phyloP scores from a whole-genome alignment of 352 stramenopile species.

The Globisporangium radiosum region DNA sequence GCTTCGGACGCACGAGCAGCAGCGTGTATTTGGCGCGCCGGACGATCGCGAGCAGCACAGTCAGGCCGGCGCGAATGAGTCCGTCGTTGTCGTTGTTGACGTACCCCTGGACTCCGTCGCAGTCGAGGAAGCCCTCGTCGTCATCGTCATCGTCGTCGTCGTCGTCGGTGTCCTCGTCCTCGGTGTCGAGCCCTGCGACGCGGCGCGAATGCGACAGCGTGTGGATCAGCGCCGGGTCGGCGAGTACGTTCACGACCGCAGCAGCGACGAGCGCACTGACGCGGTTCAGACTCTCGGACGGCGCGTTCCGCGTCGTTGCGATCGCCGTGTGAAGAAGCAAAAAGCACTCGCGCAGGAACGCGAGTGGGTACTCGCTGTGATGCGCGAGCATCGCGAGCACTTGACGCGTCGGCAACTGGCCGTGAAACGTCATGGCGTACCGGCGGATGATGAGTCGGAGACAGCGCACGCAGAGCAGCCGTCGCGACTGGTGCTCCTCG shows the following conservation, averaged over 20 bases:
- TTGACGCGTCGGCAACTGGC: conserved; percentile 53
- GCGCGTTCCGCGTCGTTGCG: conserved; percentile 51
- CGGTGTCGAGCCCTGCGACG: conserved; percentile 14
- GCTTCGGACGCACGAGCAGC: conserved; percentile 52
- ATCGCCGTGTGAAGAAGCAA: conserved; percentile 70
- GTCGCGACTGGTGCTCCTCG: conserved; percentile 53
- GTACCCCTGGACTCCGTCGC: conserved; percentile 51
- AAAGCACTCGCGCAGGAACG: conserved; percentile 72
- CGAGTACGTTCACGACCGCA: conserved; percentile 52
- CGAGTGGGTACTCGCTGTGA: conserved; percentile 32
- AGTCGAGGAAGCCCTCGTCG: conserved; percentile 31
- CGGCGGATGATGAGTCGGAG: conserved; percentile 63
- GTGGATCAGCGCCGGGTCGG: conserved; percentile 44
- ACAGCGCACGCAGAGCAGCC: conserved; percentile 54
- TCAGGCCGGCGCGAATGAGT: conserved; percentile 62
- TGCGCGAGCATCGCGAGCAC: conserved; percentile 58
- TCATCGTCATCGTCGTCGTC: conserved; percentile 19
- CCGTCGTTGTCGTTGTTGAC: conserved; percentile 60
- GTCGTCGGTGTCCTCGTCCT: conserved; percentile 23
- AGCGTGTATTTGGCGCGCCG: conserved; percentile 67
- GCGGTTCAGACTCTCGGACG: conserved; percentile 58
- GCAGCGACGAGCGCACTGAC: conserved; percentile 38
- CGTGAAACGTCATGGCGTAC: conserved; percentile 77
- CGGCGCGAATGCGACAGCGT: conserved; percentile 28
- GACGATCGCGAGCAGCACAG: conserved; percentile 60